Evolutionary conservation across 2,329 filamentous ascomycete species (phyloP).

Genomic region (Pseudonectria buxi): DNA sequence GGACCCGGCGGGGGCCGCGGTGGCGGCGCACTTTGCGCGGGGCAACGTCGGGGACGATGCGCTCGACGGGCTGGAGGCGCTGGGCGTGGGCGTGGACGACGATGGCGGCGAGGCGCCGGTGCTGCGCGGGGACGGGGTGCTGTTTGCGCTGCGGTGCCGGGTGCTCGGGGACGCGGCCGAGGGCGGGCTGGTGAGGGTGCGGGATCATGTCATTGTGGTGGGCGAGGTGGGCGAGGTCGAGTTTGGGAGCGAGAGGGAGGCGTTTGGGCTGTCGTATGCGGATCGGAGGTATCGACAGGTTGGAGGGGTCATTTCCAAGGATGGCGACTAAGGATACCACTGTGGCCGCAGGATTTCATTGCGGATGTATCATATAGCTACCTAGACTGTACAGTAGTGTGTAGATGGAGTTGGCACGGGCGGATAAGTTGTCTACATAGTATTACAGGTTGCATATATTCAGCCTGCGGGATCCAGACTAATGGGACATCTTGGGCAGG

Average conservation of each 20-base stretch:
- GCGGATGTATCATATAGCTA: not conserved
- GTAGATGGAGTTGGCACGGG: no score
- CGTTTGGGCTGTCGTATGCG: constrained; percentile 43
- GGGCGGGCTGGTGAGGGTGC: constrained; percentile 38
- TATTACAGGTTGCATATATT: no score
- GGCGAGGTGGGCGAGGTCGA: constrained; percentile 44
- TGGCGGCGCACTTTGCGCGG: constrained; percentile 46
- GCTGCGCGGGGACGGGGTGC: constrained; percentile 44
- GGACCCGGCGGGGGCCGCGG: constrained; percentile 38
- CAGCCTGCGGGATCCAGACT: no score
- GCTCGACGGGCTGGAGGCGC: constrained; percentile 30
- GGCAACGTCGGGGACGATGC: constrained; percentile 38
- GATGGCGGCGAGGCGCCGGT: constrained; percentile 30
- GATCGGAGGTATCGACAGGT: constrained; percentile 42
- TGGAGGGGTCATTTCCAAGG: constrained; percentile 28
- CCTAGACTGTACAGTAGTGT: constrained; percentile 12
- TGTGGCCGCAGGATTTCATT: constrained; percentile 2
- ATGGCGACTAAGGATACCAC: constrained; percentile 4
- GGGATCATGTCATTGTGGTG: constrained; percentile 47
- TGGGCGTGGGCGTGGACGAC: constrained; percentile 8
- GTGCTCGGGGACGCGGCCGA: constrained; percentile 34
- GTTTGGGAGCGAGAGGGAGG: constrained; percentile 23
- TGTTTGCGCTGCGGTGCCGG: constrained; percentile 40
- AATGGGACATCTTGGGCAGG: no score
- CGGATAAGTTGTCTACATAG: no score